phyloP scores from a whole-genome alignment of 1,284 basidiomycete genomes.

The Paramarasmius palmivorus region DNA sequence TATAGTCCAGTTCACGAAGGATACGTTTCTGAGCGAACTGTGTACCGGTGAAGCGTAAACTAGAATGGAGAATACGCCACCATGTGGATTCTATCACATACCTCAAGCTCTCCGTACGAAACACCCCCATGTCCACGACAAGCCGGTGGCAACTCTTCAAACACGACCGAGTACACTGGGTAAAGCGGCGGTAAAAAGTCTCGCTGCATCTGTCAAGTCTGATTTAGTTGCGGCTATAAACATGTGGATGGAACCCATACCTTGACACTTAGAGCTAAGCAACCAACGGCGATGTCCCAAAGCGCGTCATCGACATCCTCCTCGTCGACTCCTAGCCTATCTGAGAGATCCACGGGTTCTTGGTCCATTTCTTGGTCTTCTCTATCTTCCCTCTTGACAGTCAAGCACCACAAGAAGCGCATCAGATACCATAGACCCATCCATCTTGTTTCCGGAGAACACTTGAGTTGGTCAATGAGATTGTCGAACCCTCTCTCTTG shows the following conservation, averaged over 20 bases:
- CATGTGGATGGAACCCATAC: slow-evolving; percentile 25
- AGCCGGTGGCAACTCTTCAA: slow-evolving; percentile 47
- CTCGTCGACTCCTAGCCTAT: slow-evolving; percentile 8
- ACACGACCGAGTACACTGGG: slow-evolving; percentile 52
- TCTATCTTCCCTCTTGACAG: slow-evolving; percentile 22
- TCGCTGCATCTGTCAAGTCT: slow-evolving; percentile 51
- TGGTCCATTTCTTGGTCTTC: slow-evolving; percentile 12
- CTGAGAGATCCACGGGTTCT: slow-evolving; percentile 4
- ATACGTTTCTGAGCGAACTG: slow-evolving; percentile 60
- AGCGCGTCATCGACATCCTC: slow-evolving; percentile 37
- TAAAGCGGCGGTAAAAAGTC: slow-evolving; percentile 56
- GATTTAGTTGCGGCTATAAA: background rate
- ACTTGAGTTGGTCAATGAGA: slow-evolving; percentile 52
- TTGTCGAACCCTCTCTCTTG: slow-evolving; percentile 25
- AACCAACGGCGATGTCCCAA: slow-evolving; percentile 59
- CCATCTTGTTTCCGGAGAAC: slow-evolving; percentile 57
- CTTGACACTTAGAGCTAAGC: slow-evolving; percentile 59
- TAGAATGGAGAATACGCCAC: slow-evolving; percentile 1
- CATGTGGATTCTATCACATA: slow-evolving; percentile 19
- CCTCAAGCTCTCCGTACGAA: slow-evolving; percentile 50
- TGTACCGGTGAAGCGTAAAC: background rate
- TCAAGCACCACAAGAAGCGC: slow-evolving; percentile 43
- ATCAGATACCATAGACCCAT: slow-evolving; percentile 59
- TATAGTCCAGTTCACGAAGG: slow-evolving; percentile 47
- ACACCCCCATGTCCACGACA: slow-evolving; percentile 23